Evolutionary conservation across 2,329 filamentous ascomycete species (phyloP), one percentile per base, ranked within the genome.

Genomic region (Tolypocladium nubicola): DNA sequence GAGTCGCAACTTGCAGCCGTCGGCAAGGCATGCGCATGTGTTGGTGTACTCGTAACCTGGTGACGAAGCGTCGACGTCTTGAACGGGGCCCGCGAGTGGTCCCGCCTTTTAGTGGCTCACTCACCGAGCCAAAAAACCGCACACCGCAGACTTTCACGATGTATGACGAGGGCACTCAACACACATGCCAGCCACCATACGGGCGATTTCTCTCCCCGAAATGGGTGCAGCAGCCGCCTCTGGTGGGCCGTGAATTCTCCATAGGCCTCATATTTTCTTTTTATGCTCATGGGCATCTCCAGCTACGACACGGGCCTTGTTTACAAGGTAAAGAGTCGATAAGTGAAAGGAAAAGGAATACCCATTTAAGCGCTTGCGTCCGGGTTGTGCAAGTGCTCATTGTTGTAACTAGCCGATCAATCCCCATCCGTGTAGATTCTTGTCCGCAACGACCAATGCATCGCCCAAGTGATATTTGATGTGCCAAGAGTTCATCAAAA

Each of bases 361-460:
- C 62, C 64, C 62, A 55, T 58, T 38, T 56, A 33, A 58, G 60
- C 54, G 56, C 57, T 53, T 53, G 56, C 56, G 56, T 55, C 54
- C 50, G 60, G 62, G 61, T 61, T 61, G 61, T 64, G 61, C 59
- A 61, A 61, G 63, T 68, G 64, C 66, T 65, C 62, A 66, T 63
- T 61, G 64, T 65, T 67, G 66, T 68, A 67, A 67, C 68, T 71
- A 75, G 74, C 68, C 68, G 66, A 73, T 72, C 71, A 72, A 71
- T 21, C 68, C 67, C 68, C 67, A 68, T 74, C 74, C 72, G 76
- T 72, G 75, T 74, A 74, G 65, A 70, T 67, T 68, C 68, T 69
- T 70, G 66, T 64, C 63, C 63, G 67, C 67, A 72, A 73, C 68
- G 69, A 75, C 72, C 71, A 70, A 70, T 67, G 70, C 69, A 70